Conservation (phyloP, 352 stramenopile species). For the Hyphochytrium catenoides region DNA sequence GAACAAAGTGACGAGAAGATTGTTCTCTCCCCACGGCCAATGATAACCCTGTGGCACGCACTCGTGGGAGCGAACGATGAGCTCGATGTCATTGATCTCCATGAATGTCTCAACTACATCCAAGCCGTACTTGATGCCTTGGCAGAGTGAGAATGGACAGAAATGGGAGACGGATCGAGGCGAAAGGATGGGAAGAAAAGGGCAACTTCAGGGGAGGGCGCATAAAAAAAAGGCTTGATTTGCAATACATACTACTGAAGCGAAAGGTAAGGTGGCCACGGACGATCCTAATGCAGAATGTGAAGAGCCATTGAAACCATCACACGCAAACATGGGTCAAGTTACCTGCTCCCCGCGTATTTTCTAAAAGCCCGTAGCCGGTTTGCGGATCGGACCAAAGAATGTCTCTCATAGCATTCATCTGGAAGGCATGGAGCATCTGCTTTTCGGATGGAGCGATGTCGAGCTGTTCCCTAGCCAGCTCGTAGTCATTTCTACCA, state of each 20-base stretch:
- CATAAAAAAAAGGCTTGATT: too few relatives aligned
- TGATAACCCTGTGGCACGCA: constrained; percentile 48
- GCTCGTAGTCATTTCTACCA: too few relatives aligned
- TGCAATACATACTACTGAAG: too few relatives aligned
- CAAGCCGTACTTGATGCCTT: constrained; percentile 33
- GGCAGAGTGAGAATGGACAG: neutral
- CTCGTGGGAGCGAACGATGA: constrained; percentile 59
- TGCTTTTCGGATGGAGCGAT: too few relatives aligned
- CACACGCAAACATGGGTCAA: too few relatives aligned
- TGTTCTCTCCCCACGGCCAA: constrained; percentile 45
- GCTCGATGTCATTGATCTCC: constrained; percentile 44
- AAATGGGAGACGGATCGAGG: neutral
- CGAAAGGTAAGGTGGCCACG: too few relatives aligned
- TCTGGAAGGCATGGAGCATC: constrained; percentile 14
- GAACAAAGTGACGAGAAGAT: constrained; percentile 58
- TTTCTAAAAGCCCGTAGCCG: constrained; percentile 36
- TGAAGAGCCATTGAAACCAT: too few relatives aligned
- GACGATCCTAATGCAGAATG: too few relatives aligned
- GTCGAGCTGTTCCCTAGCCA: too few relatives aligned
- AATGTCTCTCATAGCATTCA: constrained; percentile 46
- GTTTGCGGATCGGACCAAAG: constrained; percentile 49
- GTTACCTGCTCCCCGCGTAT: constrained; percentile 37
- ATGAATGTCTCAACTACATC: constrained; percentile 60
- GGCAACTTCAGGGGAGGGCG: too few relatives aligned
- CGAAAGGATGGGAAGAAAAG: too few relatives aligned